Evolutionary conservation across 208 protist genomes (phyloP), one percentile per base, ranked within the genome.

Genomic region (Leishmania tropica): DNA sequence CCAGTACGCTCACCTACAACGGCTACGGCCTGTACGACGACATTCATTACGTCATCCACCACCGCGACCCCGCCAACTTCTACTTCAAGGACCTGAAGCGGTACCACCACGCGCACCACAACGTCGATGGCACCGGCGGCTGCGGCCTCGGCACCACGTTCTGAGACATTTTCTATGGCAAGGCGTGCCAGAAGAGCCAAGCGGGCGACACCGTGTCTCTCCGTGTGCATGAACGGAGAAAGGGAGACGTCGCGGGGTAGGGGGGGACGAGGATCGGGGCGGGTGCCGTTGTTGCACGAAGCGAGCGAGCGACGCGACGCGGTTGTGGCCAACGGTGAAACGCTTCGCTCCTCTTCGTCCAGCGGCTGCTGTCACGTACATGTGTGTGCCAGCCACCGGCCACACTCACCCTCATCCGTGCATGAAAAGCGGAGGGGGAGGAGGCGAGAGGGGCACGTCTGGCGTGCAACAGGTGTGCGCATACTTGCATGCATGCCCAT

Each of bases 81-180:
- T 89, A 89, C 84, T 90, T 87, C 48, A 88, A 89, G 65, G 85
- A 89, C 73, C 64, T 89, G 71, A 88, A 88, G 80, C 88, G 90
- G 81, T 90, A 89, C 75, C 89, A 92, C 68, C 89, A 90, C 84
- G 89, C 85, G 10, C 89, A 90, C 71, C 89, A 92, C 86, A 89
- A 90, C 85, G 79, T 88, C 51, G 87, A 90, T 40, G 84, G 86
- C 78, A 80, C 78, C 28, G 80, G 80, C 40, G 89, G 84, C 51
- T 92, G 85, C 81, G 87, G 85, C 58, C 87, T 92, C 64, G 81
- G 71, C 64, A 86, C 68, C 81, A 92, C 87, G 83, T 87, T 92
- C 37, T 92, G 89, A 85, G 89, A 92, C 67, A 65, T 84, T 40
- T 75, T 92, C 15, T 92, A 88, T 51, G 80, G 86, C 21, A 90